These are phyloP conservation scores for Phytophthora constricta DNA, from an alignment of 352 stramenopile genomes.

Conservation along the genomic window DNA sequence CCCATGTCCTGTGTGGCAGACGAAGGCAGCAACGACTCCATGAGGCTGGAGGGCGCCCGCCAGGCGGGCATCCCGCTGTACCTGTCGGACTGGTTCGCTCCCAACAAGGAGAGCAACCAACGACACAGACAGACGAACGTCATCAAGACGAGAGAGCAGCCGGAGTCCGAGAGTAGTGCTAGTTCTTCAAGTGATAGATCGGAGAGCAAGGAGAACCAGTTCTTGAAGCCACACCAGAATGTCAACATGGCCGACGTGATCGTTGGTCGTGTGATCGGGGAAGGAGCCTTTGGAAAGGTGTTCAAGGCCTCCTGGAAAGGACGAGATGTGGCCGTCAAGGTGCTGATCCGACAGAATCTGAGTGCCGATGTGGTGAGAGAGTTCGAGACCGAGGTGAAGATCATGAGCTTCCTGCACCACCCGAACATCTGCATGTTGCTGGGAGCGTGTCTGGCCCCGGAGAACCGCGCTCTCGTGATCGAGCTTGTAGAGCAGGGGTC, in stretches of 20 bases:
- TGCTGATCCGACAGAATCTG: constrained; percentile 78
- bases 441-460: constrained; percentile 92
- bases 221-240: constrained; percentile 50
- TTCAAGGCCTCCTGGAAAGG: constrained; percentile 70
- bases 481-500: constrained; percentile 94
- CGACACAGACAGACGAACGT: constrained; percentile 37
- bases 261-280: constrained; percentile 66
- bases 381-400: constrained; percentile 85
- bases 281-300: constrained; percentile 85
- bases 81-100: constrained; percentile 56
- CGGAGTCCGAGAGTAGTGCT: constrained; percentile 21
- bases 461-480: constrained; percentile 95
- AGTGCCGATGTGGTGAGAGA: constrained; percentile 70
- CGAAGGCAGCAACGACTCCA: constrained; percentile 51
- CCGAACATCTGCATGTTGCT: constrained; percentile 98
- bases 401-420: constrained; percentile 93
- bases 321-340: constrained; percentile 70
- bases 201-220: constrained; percentile 27
- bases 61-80: constrained; percentile 71
- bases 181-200: constrained; percentile 16
- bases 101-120: constrained; percentile 31
- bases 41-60: constrained; percentile 57
- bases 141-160: constrained; percentile 34
- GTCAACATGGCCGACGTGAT: constrained; percentile 71
- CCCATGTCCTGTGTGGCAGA: constrained; percentile 40